A percentile compares a stretch with the other conserved stretches of the same genome.
These are phyloP conservation scores for Sporobolomyces phaffii DNA, from an alignment of 768 basidiomycete species.

Conservation along the genomic window DNA sequence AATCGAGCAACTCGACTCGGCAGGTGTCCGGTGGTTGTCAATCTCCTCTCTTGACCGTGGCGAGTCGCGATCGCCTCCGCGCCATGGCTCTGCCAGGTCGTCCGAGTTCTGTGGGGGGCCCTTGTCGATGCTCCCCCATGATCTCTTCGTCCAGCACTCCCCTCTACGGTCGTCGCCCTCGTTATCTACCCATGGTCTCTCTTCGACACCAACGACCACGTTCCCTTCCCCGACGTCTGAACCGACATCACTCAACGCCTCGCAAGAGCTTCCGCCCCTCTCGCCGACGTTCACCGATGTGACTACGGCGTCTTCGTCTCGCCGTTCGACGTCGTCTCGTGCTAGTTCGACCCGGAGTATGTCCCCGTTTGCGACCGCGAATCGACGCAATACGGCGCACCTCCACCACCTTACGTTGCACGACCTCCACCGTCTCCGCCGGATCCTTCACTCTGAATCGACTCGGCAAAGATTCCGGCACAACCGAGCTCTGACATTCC, in stretches of 20 bases:
- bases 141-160: constrained; percentile 16
- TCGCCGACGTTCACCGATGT: constrained; percentile 7
- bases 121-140: constrained; percentile 25
- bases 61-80: neutral
- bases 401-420: neutral
- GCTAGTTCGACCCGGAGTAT: constrained; percentile 1
- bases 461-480: neutral
- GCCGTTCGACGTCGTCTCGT: neutral
- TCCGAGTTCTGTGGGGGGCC: neutral
- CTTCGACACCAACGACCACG: neutral
- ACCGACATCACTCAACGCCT: constrained; percentile 10
- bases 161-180: neutral
- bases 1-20: constrained; percentile 18
- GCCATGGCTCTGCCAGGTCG: neutral
- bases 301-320: neutral
- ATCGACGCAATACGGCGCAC: neutral
- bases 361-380: constrained; percentile 7
- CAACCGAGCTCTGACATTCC: neutral
- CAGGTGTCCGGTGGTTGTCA: constrained; percentile 23
- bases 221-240: constrained; percentile 9
- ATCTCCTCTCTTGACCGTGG: neutral
- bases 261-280: constrained; percentile 15
- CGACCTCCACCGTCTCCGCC: constrained; percentile 9
- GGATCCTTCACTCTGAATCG: neutral
- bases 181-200: neutral